A percentile compares a stretch with the other conserved stretches of the same genome.
Conservation (phyloP, 2,329 filamentous ascomycete species). For the Diaporthe sp. region DNA sequence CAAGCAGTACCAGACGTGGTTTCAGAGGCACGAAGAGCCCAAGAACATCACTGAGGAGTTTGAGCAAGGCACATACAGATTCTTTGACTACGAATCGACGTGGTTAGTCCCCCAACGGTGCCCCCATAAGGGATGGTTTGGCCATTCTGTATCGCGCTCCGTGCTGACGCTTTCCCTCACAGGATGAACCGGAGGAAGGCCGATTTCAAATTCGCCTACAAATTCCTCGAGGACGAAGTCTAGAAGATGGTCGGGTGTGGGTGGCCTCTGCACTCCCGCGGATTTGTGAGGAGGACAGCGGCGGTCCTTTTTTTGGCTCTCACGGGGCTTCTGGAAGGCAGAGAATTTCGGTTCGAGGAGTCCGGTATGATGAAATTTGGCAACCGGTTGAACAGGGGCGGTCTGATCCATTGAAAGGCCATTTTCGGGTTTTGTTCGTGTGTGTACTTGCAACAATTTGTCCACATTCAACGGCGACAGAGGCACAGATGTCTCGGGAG, state of each 20-base stretch:
- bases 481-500: neutral
- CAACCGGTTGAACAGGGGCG: neutral
- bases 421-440: conserved; percentile 8
- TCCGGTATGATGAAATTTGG: neutral
- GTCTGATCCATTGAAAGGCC: neutral
- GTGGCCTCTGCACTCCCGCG: neutral
- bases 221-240: conserved; percentile 96
- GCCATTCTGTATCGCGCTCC: neutral
- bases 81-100: conserved; percentile 99
- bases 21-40: conserved; percentile 97
- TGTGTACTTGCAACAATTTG: conserved; percentile 27
- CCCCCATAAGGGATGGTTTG: neutral
- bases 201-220: conserved; percentile 98
- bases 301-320: neutral
- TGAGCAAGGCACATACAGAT: conserved; percentile 98
- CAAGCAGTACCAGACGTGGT: conserved; percentile 99
- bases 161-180: conserved; percentile 37
- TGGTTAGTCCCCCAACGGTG: conserved; percentile 74
- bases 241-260: conserved; percentile 51
- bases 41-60: conserved; percentile 99
- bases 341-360: neutral
- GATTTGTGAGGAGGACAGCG: neutral
- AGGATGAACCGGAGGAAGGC: conserved; percentile 99
- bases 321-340: neutral
- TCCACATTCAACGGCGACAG: conserved; percentile 11